phyloP scores from a whole-genome alignment of 163 green algal genomes.

The Smithsoniella earleae region DNA sequence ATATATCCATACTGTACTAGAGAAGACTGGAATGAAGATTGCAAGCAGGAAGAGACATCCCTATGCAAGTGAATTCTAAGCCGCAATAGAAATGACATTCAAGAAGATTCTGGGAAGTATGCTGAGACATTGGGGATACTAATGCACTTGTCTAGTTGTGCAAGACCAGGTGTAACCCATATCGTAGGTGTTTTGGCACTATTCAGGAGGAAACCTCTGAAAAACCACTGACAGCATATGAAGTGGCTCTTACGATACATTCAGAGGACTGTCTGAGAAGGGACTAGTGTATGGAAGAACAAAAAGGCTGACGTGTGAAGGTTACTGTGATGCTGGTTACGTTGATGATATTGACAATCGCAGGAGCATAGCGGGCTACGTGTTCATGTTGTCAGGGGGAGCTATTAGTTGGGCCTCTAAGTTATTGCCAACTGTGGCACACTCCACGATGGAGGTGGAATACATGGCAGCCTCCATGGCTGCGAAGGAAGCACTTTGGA shows the following conservation, averaged over 20 bases:
- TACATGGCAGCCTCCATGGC: conserved; percentile 39
- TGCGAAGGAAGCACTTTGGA: conserved; percentile 39
- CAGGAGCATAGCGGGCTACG: conserved; percentile 37
- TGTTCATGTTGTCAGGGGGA: conserved; percentile 36
- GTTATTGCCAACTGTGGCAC: conserved; percentile 41
- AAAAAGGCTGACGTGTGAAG: neutral
- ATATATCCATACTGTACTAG: neutral
- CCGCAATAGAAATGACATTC: neutral
- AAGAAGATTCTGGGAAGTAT: neutral
- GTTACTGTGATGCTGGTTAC: conserved; percentile 40
- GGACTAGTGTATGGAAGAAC: neutral
- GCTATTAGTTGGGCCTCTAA: conserved; percentile 39
- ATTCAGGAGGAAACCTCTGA: too few relatives aligned
- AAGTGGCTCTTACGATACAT: neutral
- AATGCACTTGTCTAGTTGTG: neutral
- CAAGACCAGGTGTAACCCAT: too few relatives aligned
- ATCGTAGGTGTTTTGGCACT: too few relatives aligned
- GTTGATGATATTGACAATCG: conserved; percentile 31
- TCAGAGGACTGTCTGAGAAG: neutral
- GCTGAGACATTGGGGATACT: neutral
- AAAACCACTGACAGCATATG: too few relatives aligned
- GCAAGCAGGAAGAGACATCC: neutral
- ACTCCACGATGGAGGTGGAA: conserved; percentile 40
- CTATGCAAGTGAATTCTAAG: neutral
- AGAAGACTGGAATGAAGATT: neutral